Percentiles rank a stretch among this genome's conserved stretches.
Conservation (phyloP, 805 yeast species). For the Metschnikowia vanudenii region DNA sequence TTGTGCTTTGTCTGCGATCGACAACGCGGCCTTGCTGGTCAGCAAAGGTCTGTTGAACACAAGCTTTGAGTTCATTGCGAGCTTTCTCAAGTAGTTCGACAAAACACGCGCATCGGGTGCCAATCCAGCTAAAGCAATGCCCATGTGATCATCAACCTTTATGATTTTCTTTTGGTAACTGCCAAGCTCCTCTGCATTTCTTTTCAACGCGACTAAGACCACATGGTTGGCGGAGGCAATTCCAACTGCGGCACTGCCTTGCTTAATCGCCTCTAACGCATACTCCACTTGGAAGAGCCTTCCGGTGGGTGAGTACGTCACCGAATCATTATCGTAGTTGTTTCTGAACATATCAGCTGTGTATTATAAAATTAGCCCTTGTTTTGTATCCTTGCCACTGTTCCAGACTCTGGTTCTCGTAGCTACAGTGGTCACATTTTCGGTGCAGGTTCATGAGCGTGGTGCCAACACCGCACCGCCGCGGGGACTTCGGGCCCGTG, state of each 20-base stretch:
- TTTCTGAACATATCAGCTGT: conserved; percentile 70
- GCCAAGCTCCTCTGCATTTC: conserved; percentile 96
- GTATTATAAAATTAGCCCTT: not conserved
- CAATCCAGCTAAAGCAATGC: conserved; percentile 92
- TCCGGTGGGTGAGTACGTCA: conserved; percentile 95
- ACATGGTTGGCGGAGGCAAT: conserved; percentile 82
- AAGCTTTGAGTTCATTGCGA: conserved; percentile 84
- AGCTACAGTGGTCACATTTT: conserved; percentile 1
- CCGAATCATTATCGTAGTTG: conserved; percentile 97
- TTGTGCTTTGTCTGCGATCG: conserved; percentile 96
- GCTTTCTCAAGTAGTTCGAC: conserved; percentile 84
- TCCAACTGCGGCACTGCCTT: conserved; percentile 97
- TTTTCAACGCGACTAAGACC: conserved; percentile 87
- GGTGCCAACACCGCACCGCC: not conserved
- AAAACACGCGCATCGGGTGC: conserved; percentile 98
- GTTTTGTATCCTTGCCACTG: conserved; percentile 4
- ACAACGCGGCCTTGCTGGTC: conserved; percentile 75
- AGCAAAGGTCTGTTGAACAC: conserved; percentile 84
- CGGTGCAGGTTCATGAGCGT: conserved; percentile 2
- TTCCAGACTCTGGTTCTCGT: not conserved
- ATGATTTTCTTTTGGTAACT: conserved; percentile 94
- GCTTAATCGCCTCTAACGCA: conserved; percentile 93
- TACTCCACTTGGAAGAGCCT: conserved; percentile 80
- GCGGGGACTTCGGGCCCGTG: too few relatives aligned
- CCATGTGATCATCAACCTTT: conserved; percentile 90